phyloP scores from a whole-genome alignment of 1,139 yeast species.

The Lodderomyces pseudojiufengensis region DNA sequence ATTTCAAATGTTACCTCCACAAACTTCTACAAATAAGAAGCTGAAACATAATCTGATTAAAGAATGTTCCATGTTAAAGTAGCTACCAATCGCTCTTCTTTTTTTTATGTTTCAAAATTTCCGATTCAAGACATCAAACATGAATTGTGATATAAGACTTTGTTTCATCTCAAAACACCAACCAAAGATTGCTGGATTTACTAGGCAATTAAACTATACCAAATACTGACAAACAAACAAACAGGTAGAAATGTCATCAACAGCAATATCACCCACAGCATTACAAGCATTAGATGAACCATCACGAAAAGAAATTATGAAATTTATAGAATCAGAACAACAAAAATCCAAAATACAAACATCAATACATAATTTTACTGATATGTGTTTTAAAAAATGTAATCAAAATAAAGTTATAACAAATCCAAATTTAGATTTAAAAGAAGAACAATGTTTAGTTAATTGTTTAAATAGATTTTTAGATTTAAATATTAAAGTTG shows the following conservation, averaged over 20 bases:
- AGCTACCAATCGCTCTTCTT: too few relatives aligned
- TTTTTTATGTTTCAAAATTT: too few relatives aligned
- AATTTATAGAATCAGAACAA: constrained; percentile 78
- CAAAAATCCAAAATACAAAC: constrained; percentile 85
- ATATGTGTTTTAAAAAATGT: constrained; percentile 88
- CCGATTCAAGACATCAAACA: too few relatives aligned
- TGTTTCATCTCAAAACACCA: too few relatives aligned
- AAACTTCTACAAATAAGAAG: too few relatives aligned
- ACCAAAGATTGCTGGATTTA: too few relatives aligned
- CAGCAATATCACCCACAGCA: constrained; percentile 53
- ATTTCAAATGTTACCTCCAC: too few relatives aligned
- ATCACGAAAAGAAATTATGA: constrained; percentile 69
- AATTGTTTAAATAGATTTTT: constrained; percentile 84
- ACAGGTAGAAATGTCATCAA: constrained; percentile 43
- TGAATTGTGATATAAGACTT: too few relatives aligned
- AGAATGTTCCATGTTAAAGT: too few relatives aligned
- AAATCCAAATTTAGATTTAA: constrained; percentile 46
- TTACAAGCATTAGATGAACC: constrained; percentile 64
- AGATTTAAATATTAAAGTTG: constrained; percentile 84
- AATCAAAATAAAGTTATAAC: constrained; percentile 49
- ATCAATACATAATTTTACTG: constrained; percentile 83
- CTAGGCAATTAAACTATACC: too few relatives aligned
- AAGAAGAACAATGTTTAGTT: constrained; percentile 69
- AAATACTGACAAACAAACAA: too few relatives aligned
- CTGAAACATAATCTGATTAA: too few relatives aligned